Percentiles rank a stretch among this genome's conserved stretches.
Evolutionary conservation across 495 filamentous ascomycete species (phyloP).

Genomic region (Lophiostoma macrostomum): DNA sequence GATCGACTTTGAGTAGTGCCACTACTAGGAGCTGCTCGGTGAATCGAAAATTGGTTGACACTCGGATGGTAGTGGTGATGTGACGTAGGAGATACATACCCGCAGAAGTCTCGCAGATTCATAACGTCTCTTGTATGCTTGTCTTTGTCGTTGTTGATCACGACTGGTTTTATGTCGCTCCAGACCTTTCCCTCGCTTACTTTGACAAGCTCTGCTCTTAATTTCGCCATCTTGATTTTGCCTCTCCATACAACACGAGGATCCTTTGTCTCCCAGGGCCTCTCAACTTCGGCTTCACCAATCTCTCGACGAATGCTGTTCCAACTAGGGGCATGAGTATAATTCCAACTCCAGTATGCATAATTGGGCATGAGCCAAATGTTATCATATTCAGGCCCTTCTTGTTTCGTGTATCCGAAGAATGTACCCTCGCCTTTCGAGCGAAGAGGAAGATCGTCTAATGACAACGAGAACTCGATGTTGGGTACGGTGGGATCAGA

Average conservation of each 20-base stretch:
- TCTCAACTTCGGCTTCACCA: not conserved
- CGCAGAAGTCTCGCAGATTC: conserved; percentile 50
- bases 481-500: conserved; percentile 23
- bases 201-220: conserved; percentile 47
- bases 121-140: conserved; percentile 42
- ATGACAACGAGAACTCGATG: conserved; percentile 21
- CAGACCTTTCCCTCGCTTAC: conserved; percentile 42
- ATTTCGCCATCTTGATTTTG: conserved; percentile 39
- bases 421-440: conserved; percentile 10
- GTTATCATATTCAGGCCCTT: conserved; percentile 12
- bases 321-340: conserved; percentile 26
- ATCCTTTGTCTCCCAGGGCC: conserved; percentile 15
- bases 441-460: conserved; percentile 22
- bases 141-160: conserved; percentile 27
- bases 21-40: too few relatives aligned
- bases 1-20: too few relatives aligned
- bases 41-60: too few relatives aligned
- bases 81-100: conserved; percentile 39
- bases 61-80: too few relatives aligned
- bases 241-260: conserved; percentile 21
- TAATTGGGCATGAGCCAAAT: conserved; percentile 28
- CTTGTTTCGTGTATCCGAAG: conserved; percentile 17
- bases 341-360: conserved; percentile 31
- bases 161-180: conserved; percentile 51
- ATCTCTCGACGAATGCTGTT: conserved; percentile 24